Base-by-base conservation (phyloP, 1,284 basidiomycete species). In the Peniophora sp. region DNA sequence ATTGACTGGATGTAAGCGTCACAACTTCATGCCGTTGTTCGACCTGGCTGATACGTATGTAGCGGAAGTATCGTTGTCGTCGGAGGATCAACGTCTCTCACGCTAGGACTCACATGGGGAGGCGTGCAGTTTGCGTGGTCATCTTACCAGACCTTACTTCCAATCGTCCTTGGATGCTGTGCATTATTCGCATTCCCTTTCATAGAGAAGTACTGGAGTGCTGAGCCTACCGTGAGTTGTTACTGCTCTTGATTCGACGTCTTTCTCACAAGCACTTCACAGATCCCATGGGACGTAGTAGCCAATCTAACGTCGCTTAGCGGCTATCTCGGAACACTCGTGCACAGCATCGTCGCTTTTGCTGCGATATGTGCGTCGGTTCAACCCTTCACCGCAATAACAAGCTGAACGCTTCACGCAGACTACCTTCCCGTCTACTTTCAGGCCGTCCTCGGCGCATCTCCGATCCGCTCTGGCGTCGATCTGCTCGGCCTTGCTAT, bases 1-100 rank as follows among this genome's bases (percentile, higher is more conserved):
- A 60, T 68, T 24, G 68, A 69, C 49, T 63, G 63, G 58, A 56
- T 67, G 63, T 64, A 52, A 47, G 66, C 52, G n/a, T 10, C n/a
- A 1, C 34, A 20, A 18, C 15, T 32, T 41, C 39, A 15, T 15
- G n/a, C 9, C 15, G 15, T 15, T 37, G 12, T 36, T 37, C 18
- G 11, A 24, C 12, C 15, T 3, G 11, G 24, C 51, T 32, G 27
- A 32, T 12, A 12, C 27, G 27, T 5, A 32, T 23, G 5, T 20
- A 68, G 66, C 22, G 67, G 67, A 1, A 67, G 66, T 50, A 15
- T 57, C 12, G 48, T 69, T 17, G 55, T 69, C 50, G 64, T 66
- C 24, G 62, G 48, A 0, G 55, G 60, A 5, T 61, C 65, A 2
- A 57, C 60, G 1, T 54, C 60, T 1, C 51, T 55, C 24, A 58